phyloP scores from a whole-genome alignment of 352 stramenopile genomes.

The Aphanomyces stellatus region DNA sequence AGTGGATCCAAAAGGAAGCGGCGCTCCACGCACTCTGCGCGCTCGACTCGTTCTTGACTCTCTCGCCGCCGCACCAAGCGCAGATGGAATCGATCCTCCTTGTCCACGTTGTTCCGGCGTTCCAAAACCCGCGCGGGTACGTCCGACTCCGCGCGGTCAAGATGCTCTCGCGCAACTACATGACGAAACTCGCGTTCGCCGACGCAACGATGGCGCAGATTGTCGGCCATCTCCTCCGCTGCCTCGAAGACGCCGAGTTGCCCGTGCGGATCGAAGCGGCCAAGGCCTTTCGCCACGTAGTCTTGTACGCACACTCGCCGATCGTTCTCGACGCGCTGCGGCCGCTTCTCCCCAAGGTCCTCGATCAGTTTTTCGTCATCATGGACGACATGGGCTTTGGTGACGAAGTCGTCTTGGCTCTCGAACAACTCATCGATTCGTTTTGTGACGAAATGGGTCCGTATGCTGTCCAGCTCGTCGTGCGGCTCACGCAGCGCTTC shows the following conservation, averaged over 20 bases:
- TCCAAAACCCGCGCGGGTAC: constrained; percentile 63
- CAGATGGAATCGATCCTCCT: constrained; percentile 71
- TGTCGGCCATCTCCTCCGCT: not conserved
- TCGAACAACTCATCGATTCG: constrained; percentile 68
- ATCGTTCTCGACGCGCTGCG: constrained; percentile 30
- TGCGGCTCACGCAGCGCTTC: constrained; percentile 65
- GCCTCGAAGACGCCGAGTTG: constrained; percentile 60
- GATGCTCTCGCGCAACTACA: constrained; percentile 41
- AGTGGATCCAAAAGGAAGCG: constrained; percentile 81
- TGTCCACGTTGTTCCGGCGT: constrained; percentile 74
- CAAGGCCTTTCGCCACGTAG: constrained; percentile 24
- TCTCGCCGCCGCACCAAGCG: constrained; percentile 56
- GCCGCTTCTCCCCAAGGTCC: constrained; percentile 69
- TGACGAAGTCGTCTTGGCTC: constrained; percentile 76
- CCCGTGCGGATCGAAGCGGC: constrained; percentile 83
- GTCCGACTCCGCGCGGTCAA: constrained; percentile 73
- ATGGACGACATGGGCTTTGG: constrained; percentile 71
- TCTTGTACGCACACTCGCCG: constrained; percentile 14
- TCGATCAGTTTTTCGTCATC: constrained; percentile 87
- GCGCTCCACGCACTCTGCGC: constrained; percentile 70
- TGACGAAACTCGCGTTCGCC: constrained; percentile 18
- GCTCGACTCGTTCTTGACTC: constrained; percentile 51
- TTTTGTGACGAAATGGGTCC: constrained; percentile 82
- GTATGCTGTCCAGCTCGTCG: constrained; percentile 58
- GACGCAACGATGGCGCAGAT: constrained; percentile 16